These are phyloP conservation scores for Collybia mongolica DNA, from an alignment of 768 basidiomycete species.

Conservation along the genomic window DNA sequence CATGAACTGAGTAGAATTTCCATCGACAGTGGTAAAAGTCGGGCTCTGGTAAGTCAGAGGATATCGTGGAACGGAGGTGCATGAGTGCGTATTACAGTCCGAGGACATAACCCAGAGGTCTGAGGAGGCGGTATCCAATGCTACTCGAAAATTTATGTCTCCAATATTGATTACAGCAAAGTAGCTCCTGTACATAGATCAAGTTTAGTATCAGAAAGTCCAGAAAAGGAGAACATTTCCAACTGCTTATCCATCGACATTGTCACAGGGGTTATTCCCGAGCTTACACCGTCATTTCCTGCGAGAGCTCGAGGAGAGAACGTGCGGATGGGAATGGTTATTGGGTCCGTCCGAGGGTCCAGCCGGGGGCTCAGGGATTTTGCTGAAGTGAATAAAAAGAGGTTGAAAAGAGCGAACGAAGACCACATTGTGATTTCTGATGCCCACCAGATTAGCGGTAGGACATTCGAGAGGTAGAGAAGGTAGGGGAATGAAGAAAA, in stretches of 20 bases:
- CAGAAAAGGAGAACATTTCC: constrained; percentile 11
- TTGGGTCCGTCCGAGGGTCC: constrained; percentile 21
- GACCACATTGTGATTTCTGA: constrained; percentile 12
- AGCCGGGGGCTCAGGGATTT: constrained; percentile 18
- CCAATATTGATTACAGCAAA: constrained; percentile 62
- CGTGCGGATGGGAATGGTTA: constrained; percentile 27
- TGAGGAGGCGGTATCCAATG: constrained; percentile 73
- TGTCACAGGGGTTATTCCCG: constrained; percentile 43
- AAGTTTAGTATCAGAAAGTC: constrained; percentile 5
- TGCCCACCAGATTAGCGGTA: constrained; percentile 2
- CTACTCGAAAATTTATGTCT: constrained; percentile 62
- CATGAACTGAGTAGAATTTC: constrained; percentile 59
- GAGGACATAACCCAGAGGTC: constrained; percentile 74
- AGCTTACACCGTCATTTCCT: constrained; percentile 26
- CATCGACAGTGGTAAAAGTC: constrained; percentile 59
- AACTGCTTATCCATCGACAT: constrained; percentile 46
- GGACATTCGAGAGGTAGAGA: constrained; percentile 10
- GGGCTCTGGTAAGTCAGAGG: constrained; percentile 67
- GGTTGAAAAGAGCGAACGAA: constrained; percentile 6
- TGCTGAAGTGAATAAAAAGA: constrained; percentile 15
- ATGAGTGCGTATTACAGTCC: constrained; percentile 52
- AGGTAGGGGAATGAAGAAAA: background rate
- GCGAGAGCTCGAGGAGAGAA: constrained; percentile 15
- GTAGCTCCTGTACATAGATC: constrained; percentile 52
- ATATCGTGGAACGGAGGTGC: constrained; percentile 63